phyloP scores from a whole-genome alignment of 306 rosid genomes.

The Vigna radiata region DNA sequence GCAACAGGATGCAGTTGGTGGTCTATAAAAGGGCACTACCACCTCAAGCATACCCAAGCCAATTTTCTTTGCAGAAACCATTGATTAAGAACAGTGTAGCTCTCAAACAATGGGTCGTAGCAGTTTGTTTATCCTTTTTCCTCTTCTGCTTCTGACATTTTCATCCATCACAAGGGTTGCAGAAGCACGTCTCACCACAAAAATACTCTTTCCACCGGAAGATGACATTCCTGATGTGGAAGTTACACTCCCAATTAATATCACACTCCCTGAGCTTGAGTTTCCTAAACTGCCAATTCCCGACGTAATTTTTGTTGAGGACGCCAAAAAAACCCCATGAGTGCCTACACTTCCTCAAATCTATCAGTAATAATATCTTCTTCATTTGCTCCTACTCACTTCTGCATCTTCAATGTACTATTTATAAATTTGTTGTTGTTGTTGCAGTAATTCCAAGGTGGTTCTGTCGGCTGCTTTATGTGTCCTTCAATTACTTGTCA shows the following conservation, averaged over 20 bases:
- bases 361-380: neutral
- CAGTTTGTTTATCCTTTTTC: slow-evolving; percentile 37
- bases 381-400: neutral
- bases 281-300: slow-evolving; percentile 33
- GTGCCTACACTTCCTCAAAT: slow-evolving; percentile 15
- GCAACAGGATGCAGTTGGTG: too few species aligned
- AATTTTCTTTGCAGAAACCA: neutral
- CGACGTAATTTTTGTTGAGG: too few species aligned
- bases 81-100: neutral
- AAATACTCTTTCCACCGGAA: slow-evolving; percentile 22
- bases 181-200: slow-evolving; percentile 48
- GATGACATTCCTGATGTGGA: slow-evolving; percentile 41
- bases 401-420: neutral
- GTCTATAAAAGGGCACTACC: neutral
- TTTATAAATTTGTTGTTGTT: neutral
- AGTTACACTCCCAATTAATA: slow-evolving; percentile 16
- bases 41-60: slow-evolving; percentile 3
- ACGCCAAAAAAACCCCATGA: neutral
- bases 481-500: neutral
- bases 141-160: slow-evolving; percentile 45
- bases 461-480: too few species aligned
- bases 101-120: slow-evolving; percentile 41
- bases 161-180: slow-evolving; percentile 45
- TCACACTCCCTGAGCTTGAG: too few species aligned
- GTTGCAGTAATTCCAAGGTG: neutral